Evolutionary conservation across 148 eudicot species (phyloP).

Genomic region (Selenicereus undatus): DNA sequence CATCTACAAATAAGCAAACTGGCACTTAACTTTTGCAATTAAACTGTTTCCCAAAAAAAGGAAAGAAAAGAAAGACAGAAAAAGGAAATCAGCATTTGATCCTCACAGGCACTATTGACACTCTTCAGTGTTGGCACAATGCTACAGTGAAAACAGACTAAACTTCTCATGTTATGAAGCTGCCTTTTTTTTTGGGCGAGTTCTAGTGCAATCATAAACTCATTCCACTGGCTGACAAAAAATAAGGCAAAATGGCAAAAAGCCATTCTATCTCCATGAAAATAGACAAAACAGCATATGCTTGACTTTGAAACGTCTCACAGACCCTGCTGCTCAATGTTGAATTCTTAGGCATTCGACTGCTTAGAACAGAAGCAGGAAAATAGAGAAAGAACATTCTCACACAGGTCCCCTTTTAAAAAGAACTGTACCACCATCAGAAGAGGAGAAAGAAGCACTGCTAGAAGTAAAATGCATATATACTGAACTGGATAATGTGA

Average conservation of each 20-base stretch:
- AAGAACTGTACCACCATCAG: not conserved
- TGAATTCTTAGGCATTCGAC: not conserved
- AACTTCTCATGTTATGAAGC: too few relatives aligned
- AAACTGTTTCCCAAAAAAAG: too few relatives aligned
- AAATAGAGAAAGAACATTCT: not conserved
- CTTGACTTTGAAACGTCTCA: not conserved
- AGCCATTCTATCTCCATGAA: not conserved
- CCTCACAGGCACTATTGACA: too few relatives aligned
- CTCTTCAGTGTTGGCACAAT: too few relatives aligned
- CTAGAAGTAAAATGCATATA: not conserved
- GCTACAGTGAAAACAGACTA: too few relatives aligned
- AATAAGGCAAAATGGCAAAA: not conserved
- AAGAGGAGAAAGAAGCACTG: not conserved
- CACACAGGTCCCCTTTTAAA: not conserved
- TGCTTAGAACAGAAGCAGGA: not conserved
- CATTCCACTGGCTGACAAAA: too few relatives aligned
- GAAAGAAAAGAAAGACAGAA: too few relatives aligned
- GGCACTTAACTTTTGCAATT: too few relatives aligned
- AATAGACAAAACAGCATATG: not conserved
- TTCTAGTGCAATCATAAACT: too few relatives aligned
- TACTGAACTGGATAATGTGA: not conserved
- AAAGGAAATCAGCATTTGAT: too few relatives aligned
- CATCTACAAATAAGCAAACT: too few relatives aligned
- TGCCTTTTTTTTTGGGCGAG: too few relatives aligned
- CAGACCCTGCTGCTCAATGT: not conserved